These are phyloP conservation scores for Collybia mongolica DNA, from an alignment of 768 basidiomycete species.

Conservation along the genomic window DNA sequence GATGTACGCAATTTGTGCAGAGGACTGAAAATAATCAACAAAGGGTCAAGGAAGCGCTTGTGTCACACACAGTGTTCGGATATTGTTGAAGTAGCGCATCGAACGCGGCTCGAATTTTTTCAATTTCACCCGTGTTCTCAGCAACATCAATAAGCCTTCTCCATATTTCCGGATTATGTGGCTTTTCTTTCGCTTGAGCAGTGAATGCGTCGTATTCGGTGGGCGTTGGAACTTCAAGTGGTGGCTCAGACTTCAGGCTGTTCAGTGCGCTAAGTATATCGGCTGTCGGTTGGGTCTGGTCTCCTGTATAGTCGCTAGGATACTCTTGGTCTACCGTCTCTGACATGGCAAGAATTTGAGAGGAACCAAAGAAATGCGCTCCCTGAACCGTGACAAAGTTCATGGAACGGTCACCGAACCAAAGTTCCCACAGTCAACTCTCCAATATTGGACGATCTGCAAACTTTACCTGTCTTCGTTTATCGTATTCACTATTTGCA, in stretches of 20 bases:
- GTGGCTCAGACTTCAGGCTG: constrained; percentile 24
- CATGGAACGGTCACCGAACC: too few species aligned
- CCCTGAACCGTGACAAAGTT: too few species aligned
- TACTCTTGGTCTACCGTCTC: neutral
- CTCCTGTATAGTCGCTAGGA: constrained; percentile 16
- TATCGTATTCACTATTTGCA: too few species aligned
- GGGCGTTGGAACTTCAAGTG: constrained; percentile 34
- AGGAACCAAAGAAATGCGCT: too few species aligned
- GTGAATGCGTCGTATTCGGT: constrained; percentile 70
- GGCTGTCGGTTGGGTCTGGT: constrained; percentile 31
- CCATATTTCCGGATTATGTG: constrained; percentile 78
- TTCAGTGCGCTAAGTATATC: constrained; percentile 34
- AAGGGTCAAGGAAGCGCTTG: constrained; percentile 8
- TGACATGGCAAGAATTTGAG: too few species aligned
- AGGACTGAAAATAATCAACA: constrained; percentile 47
- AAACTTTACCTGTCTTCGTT: too few species aligned
- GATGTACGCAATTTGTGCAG: constrained; percentile 84
- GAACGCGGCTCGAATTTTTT: constrained; percentile 78
- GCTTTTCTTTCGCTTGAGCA: constrained; percentile 61
- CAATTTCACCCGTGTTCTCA: constrained; percentile 74
- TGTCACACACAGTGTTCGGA: constrained; percentile 83
- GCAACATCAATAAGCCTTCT: constrained; percentile 75
- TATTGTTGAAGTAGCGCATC: constrained; percentile 81
- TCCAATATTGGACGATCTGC: too few species aligned
- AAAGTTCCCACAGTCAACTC: too few species aligned